Percentiles rank a stretch among this genome's conserved stretches.
phyloP scores from a whole-genome alignment of 179 eudicot genomes.

The Carnegiea gigantea region DNA sequence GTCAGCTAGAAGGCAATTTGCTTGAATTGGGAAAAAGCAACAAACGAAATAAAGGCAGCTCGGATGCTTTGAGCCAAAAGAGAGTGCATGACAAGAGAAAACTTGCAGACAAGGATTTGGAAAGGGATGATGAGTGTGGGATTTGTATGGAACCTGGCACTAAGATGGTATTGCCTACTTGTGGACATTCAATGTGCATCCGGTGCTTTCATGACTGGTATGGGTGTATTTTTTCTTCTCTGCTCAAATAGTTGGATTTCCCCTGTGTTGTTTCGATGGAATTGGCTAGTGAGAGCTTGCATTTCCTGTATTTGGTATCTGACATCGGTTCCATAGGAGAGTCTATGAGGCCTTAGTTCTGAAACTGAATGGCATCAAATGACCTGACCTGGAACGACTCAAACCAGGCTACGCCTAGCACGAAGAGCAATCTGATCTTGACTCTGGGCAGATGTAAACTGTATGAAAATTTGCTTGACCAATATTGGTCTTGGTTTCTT shows the following conservation, averaged over 20 bases:
- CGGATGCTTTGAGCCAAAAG: constrained; percentile 23
- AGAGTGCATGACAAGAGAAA: constrained; percentile 40
- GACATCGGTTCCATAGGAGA: too few species aligned
- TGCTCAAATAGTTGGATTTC: neutral
- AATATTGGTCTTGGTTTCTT: too few species aligned
- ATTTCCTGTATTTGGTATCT: too few species aligned
- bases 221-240: constrained; percentile 5
- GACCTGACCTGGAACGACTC: too few species aligned
- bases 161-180: constrained; percentile 70
- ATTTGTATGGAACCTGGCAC: constrained; percentile 78
- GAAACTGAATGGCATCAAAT: too few species aligned
- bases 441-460: too few species aligned
- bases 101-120: constrained; percentile 30
- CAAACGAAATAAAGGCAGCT: constrained; percentile 20
- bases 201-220: constrained; percentile 85
- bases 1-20: constrained; percentile 58
- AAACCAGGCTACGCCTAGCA: too few species aligned
- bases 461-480: too few species aligned
- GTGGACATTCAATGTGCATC: constrained; percentile 85
- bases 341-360: too few species aligned
- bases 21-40: constrained; percentile 39
- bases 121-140: constrained; percentile 77
- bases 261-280: too few species aligned
- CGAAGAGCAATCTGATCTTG: too few species aligned
- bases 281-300: too few species aligned